Evolutionary conservation across 2,329 filamentous ascomycete species (phyloP).

Genomic region (Tolypocladium nubicola): DNA sequence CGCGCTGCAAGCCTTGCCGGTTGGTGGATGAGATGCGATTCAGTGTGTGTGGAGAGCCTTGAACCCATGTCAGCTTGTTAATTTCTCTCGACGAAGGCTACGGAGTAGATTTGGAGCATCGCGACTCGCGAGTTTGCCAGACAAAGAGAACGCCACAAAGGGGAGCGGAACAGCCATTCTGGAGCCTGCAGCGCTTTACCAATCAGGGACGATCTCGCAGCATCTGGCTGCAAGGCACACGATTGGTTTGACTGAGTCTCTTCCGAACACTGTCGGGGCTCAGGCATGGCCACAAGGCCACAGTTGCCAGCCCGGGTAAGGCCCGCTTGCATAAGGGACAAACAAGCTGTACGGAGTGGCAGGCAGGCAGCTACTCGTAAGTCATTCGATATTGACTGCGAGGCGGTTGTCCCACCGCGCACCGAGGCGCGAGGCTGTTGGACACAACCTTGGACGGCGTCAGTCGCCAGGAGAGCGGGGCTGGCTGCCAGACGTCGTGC

Average conservation of each 20-base stretch:
- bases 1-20: neutral
- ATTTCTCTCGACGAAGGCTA: neutral
- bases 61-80: neutral
- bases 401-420: neutral
- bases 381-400: neutral
- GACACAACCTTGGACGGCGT: too few relatives aligned
- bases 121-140: neutral
- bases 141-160: neutral
- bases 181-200: neutral
- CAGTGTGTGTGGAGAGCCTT: neutral
- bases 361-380: neutral
- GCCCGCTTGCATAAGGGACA: neutral
- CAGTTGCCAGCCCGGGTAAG: neutral
- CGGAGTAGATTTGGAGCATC: neutral
- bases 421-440: neutral
- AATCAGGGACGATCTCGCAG: conserved; percentile 1
- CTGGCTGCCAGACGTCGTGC: neutral
- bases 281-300: neutral
- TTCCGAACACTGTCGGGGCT: neutral
- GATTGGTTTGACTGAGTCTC: neutral
- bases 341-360: neutral
- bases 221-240: neutral
- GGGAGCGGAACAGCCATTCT: neutral
- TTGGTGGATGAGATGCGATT: neutral
- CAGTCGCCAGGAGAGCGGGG: neutral